phyloP scores from a whole-genome alignment of 202 grass and related monocot species.

The Elaeis oleifera region DNA sequence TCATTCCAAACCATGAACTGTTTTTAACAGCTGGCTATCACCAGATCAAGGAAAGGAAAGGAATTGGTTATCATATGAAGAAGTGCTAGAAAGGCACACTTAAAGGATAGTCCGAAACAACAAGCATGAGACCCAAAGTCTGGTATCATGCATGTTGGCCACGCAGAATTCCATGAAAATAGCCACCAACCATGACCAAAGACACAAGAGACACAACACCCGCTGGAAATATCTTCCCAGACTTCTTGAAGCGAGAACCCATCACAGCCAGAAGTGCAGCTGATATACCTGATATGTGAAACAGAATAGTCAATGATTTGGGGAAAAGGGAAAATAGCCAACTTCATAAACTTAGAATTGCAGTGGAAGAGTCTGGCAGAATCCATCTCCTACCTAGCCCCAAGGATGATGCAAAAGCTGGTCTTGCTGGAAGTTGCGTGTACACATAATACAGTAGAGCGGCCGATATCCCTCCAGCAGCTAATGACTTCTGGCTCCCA shows the following conservation, averaged over 20 bases:
- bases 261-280: slow-evolving; percentile 62
- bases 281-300: slow-evolving; percentile 42
- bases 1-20: no score
- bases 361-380: not conserved
- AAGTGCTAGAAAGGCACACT: no score
- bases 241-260: slow-evolving; percentile 86
- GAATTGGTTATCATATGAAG: no score
- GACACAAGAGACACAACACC: slow-evolving; percentile 69
- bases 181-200: slow-evolving; percentile 69
- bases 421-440: slow-evolving; percentile 69
- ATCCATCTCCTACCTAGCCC: slow-evolving; percentile 48
- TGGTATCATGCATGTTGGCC: slow-evolving; percentile 27
- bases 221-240: slow-evolving; percentile 72
- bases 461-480: slow-evolving; percentile 76
- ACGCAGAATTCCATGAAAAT: slow-evolving; percentile 72
- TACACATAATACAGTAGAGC: slow-evolving; percentile 58
- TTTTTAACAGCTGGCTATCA: no score
- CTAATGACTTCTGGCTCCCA: slow-evolving; percentile 82
- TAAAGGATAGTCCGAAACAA: not conserved
- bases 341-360: no score
- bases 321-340: no score
- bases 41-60: no score
- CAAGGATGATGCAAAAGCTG: slow-evolving; percentile 58
- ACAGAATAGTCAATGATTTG: not conserved
- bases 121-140: not conserved